Evolutionary conservation across 768 basidiomycete genomes (phyloP), one percentile per base, ranked within the genome.

Genomic region (Psilocybe sp.): DNA sequence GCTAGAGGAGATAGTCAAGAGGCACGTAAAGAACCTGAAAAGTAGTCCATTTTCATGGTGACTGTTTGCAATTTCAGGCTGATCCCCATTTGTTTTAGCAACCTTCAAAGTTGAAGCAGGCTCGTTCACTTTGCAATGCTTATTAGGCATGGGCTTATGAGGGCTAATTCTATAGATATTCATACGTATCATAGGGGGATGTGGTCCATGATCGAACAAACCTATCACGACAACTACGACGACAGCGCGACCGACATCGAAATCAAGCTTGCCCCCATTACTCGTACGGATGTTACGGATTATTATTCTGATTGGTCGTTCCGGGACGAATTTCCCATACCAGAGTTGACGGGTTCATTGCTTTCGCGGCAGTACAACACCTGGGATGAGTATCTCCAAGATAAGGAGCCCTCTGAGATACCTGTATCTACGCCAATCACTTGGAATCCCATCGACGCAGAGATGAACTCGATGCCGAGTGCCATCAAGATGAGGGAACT

Each of bases 321-420:
- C 1, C 41, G 51, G 11, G 36, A 49, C 3, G 48, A 57, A 28
- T 51, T 42, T 28, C 50, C 47, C 5, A 4, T 51, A 14, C 31
- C 23, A 1, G 14, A 11, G 20, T 14, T 1, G 19, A 14, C n/a
- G 41, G 37, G 6, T 7, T 33, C 4, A 37, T 36, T 35, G 48
- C 55, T 4, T 47, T 44, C 23, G 44, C 53, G 42, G 37, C 23
- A 49, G 13, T 56, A 48, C 39, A 35, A 19, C 16, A 32, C 52
- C 6, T 56, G 55, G 55, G 55, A 57, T 31, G 47, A 53, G 28
- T 32, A 46, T 13, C n/a, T 50, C 23, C 41, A 49, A 20, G 34
- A 39, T 14, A 13, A 43, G 9, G 15, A 46, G 1, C 18, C 35
- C 15, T 23, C 44, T 11, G 39, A 46, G 8, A 46, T 51, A 18